Percentiles rank a stretch among this genome's conserved stretches.
Conservation (phyloP, 108 stramenopile genomes). For the Discostella pseudostelligera region DNA sequence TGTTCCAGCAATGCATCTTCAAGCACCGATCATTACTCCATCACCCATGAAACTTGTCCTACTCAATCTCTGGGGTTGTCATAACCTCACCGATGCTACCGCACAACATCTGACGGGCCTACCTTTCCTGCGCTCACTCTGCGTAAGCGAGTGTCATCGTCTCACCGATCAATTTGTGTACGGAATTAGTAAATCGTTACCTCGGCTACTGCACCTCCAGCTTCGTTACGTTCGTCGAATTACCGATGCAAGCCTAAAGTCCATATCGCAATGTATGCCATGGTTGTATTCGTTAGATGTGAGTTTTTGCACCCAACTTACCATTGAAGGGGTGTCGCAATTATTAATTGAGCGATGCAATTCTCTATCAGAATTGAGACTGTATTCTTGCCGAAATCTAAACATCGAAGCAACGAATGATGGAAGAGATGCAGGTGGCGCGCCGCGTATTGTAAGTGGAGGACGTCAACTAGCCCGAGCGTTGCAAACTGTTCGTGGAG, state of each 20-base stretch:
- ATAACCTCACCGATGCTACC: conserved; percentile 46
- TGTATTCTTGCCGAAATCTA: conserved; percentile 39
- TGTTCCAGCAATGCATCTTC: not conserved
- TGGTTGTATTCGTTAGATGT: conserved; percentile 61
- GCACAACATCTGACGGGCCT: conserved; percentile 36
- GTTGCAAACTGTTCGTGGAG: conserved; percentile 23
- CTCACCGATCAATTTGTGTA: conserved; percentile 59
- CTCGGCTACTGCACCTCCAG: conserved; percentile 46
- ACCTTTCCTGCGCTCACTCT: conserved; percentile 48
- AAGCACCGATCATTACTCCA: not conserved
- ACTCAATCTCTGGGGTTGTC: conserved; percentile 72
- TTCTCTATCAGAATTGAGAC: conserved; percentile 54
- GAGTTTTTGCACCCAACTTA: conserved; percentile 62
- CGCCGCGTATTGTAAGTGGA: conserved; percentile 23
- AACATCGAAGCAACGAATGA: conserved; percentile 10
- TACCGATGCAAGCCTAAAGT: conserved; percentile 49
- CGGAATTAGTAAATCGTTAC: conserved; percentile 28
- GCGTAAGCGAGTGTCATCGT: conserved; percentile 68
- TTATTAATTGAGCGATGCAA: conserved; percentile 32
- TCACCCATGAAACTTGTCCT: conserved; percentile 37
- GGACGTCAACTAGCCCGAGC: conserved; percentile 44
- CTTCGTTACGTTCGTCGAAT: conserved; percentile 54
- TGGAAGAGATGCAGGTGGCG: conserved; percentile 5
- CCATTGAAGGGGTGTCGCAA: conserved; percentile 31
- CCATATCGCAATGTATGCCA: conserved; percentile 42